These are phyloP conservation scores for Trametes coccinea DNA, from an alignment of 768 basidiomycete genomes.

Conservation along the genomic window DNA sequence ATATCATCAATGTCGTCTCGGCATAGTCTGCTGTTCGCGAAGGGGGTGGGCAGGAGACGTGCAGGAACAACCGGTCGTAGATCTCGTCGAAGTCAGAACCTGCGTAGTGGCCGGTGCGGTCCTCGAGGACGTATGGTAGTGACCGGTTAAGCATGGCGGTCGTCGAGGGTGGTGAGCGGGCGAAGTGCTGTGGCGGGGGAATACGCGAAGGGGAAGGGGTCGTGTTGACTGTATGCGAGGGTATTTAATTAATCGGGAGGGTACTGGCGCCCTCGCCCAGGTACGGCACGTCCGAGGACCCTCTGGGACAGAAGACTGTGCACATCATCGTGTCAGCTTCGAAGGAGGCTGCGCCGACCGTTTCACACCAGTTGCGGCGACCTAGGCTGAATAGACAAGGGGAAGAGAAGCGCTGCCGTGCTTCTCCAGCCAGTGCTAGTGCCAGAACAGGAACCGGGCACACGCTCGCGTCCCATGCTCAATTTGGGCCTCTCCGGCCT, in stretches of 20 bases:
- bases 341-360: conserved; percentile 1
- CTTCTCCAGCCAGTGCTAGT: conserved; percentile 13
- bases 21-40: conserved; percentile 22
- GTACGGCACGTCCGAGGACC: conserved; percentile 5
- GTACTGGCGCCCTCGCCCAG: not conserved
- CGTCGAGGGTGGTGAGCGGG: not conserved
- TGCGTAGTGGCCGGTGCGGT: conserved; percentile 58
- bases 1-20: conserved; percentile 51
- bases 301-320: not conserved
- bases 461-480: conserved; percentile 19
- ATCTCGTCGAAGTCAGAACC: conserved; percentile 74
- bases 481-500: conserved; percentile 16
- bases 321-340: conserved; percentile 2
- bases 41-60: conserved; percentile 50
- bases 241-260: conserved; percentile 2
- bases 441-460: conserved; percentile 14
- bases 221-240: not conserved
- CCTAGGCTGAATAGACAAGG: conserved; percentile 14
- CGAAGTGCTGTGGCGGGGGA: not conserved
- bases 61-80: conserved; percentile 74
- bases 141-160: conserved; percentile 28
- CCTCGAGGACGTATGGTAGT: conserved; percentile 64
- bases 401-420: conserved; percentile 15
- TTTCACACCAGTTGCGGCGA: conserved; percentile 12
- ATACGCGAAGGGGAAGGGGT: too few relatives aligned